Percentiles rank a stretch among this genome's conserved stretches.
Conservation (phyloP, 495 filamentous ascomycete genomes). For the Penicillium egyptiacum region DNA sequence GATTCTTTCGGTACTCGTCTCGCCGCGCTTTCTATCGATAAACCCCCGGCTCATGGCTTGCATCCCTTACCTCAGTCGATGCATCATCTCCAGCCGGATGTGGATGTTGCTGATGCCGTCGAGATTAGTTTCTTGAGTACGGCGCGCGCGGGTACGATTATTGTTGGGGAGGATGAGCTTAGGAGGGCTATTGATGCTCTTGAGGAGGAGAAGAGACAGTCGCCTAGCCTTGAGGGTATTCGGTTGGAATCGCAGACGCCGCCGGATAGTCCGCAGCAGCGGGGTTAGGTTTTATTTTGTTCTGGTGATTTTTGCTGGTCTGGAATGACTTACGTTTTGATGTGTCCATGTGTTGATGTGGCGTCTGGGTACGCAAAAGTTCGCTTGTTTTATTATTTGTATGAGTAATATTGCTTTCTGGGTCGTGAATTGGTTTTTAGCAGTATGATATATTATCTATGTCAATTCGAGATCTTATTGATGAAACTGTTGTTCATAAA, state of each 20-base stretch:
- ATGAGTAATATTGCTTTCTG: not conserved
- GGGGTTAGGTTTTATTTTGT: not conserved
- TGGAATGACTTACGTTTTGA: constrained; percentile 3
- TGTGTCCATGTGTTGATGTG: not conserved
- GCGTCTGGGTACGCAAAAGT: constrained; percentile 1
- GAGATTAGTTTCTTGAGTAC: constrained; percentile 92
- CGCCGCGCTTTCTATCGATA: constrained; percentile 8
- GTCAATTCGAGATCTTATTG: too few relatives aligned
- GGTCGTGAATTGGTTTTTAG: not conserved
- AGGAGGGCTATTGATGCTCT: constrained; percentile 70
- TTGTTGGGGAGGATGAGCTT: constrained; percentile 73
- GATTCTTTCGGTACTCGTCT: constrained; percentile 23
- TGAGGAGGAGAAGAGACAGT: constrained; percentile 37
- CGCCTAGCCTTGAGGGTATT: not conserved
- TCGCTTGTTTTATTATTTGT: not conserved
- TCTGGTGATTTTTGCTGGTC: not conserved
- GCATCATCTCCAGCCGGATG: constrained; percentile 42
- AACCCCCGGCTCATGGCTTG: constrained; percentile 12
- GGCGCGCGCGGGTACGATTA: constrained; percentile 84
- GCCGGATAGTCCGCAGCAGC: not conserved
- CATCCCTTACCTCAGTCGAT: constrained; percentile 13
- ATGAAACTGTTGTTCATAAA: too few relatives aligned
- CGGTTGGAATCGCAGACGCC: not conserved
- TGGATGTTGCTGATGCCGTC: constrained; percentile 56
- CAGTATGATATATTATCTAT: too few relatives aligned